A percentile compares a stretch with the other conserved stretches of the same genome.
phyloP scores from a whole-genome alignment of 2,329 filamentous ascomycete species.

The Hypoxylon sp. region DNA sequence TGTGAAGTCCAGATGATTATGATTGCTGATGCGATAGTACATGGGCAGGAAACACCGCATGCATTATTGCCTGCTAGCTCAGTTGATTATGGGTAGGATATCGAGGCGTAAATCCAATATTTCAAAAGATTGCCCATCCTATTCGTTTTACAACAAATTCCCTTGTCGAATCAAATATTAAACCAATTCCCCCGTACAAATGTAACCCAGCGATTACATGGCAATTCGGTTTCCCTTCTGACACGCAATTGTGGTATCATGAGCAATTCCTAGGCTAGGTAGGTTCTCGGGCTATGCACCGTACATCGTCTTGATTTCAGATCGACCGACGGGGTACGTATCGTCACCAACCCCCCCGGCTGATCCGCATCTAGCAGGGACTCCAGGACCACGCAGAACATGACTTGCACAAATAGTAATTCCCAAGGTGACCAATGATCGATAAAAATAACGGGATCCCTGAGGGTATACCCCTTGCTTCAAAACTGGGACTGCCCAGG shows the following conservation, averaged over 20 bases:
- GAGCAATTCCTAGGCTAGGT: conserved; percentile 23
- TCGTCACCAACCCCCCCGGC: conserved; percentile 38
- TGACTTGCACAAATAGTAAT: conserved; percentile 44
- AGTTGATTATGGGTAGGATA: conserved; percentile 16
- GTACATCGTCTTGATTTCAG: conserved; percentile 31
- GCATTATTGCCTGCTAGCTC: conserved; percentile 19
- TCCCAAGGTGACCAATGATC: conserved; percentile 46
- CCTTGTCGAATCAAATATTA: conserved; percentile 28
- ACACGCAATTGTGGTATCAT: conserved; percentile 35
- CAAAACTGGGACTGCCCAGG: conserved; percentile 36
- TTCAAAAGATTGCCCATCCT: conserved; percentile 27
- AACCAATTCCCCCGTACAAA: conserved; percentile 35
- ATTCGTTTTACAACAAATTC: conserved; percentile 27
- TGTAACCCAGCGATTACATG: conserved; percentile 41
- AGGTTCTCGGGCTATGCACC: conserved; percentile 16
- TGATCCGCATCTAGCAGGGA: conserved; percentile 39
- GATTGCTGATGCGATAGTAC: conserved; percentile 16
- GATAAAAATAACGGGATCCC: conserved; percentile 48
- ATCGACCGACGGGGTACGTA: conserved; percentile 41
- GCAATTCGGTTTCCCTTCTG: conserved; percentile 39
- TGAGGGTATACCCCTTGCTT: conserved; percentile 35
- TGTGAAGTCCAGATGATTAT: conserved; percentile 29
- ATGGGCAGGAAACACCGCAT: conserved; percentile 32
- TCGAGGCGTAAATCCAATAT: conserved; percentile 32
- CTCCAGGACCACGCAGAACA: conserved; percentile 27